Base-by-base conservation (phyloP, 2,329 filamentous ascomycete species). In the Aschersonia sp. region DNA sequence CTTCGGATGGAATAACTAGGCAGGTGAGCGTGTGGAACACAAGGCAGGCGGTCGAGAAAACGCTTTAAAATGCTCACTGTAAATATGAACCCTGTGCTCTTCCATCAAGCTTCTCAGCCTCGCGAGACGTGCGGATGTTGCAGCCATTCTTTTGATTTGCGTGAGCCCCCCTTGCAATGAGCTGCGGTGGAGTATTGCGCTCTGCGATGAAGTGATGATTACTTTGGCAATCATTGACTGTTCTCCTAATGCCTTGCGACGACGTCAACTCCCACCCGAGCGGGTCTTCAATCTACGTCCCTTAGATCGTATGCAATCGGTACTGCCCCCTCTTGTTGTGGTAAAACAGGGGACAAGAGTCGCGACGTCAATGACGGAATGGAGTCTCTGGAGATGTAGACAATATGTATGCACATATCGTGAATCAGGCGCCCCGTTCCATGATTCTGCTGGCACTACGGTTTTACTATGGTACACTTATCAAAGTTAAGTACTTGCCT, bases 1-100 rank as follows among this genome's bases (percentile, higher is more conserved):
- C 92, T 76, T 97, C 92, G 35, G 91, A 96, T 1, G 92, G 92
- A 5, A 97, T 78, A 61, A 98, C 91, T 97, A 62, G 7, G 9
- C 38, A 12, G 10, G 31, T 7, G 28, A 4, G 42, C 44, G 48
- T 47, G 46, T 35, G 40, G 45, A 47, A 30, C 41, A 7, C n/a
- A 32, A 38, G 35, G 35, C 35, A 12, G 7, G 35, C 12, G 35
- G 7, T 38, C 35, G 35, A 38, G 20, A 20, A 20, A 20, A 20
- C 20, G 31, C 29, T 29, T 43, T 6, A 12, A 6, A 9, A 6
- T 20, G 30, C 71, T 64, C 81, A 96, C 91, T 84, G 71, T 98
- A 98, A 51, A 97, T 75, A 65, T 97, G 89, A 55, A 98, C 75
- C 54, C 87, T 83, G 60, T 84, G 76, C 65, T 89, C 76, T 67